Evolutionary conservation across 2,329 filamentous ascomycete genomes (phyloP), one percentile per base, ranked within the genome.

Genomic region (Exophiala bonariae): DNA sequence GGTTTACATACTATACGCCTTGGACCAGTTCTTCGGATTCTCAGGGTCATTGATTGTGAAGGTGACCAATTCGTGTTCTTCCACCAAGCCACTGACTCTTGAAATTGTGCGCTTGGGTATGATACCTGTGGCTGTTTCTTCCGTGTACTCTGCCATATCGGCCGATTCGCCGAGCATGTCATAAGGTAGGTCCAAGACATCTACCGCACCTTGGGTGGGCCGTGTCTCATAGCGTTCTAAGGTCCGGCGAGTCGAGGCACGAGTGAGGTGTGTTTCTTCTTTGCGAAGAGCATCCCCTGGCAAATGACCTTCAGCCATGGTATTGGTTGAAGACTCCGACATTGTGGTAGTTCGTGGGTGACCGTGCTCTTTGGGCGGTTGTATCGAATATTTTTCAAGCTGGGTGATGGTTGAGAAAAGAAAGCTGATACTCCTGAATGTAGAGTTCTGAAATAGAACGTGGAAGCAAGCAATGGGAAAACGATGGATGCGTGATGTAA

Each of bases 11-110:
- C 91, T 93, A 66, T 74, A 85, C 1, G 69, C 72, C 66, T 89
- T 89, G 47, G 78, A 81, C 87, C 87, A 93, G 66, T 92, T 93
- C 75, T 92, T 92, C 0, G 89, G 88, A 61, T 92, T 92, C 55
- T 84, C 86, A 0, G 81, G 79, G 63, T 93, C 88, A 49, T 82
- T 72, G 2, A 83, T 76, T 3, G 75, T 79, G 62, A 93, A 95
- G 0, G 84, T 86, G 26, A 87, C 83, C 8, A 87, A 71, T 48
- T 83, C 80, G 61, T 80, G 83, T 22, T 75, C 67, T 55, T 75
- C 69, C n/a, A 73, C 64, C 42, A 71, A 64, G 3, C 76, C 75
- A 2, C 71, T 74, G 0, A 72, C 73, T 38, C 84, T 79, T 3
- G 86, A 81, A 56, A 68, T 69, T 16, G 75, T 64, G 31, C 70